These are phyloP conservation scores for Xylariaceae sp. DNA, from an alignment of 2,329 filamentous ascomycete species.

Conservation along the genomic window DNA sequence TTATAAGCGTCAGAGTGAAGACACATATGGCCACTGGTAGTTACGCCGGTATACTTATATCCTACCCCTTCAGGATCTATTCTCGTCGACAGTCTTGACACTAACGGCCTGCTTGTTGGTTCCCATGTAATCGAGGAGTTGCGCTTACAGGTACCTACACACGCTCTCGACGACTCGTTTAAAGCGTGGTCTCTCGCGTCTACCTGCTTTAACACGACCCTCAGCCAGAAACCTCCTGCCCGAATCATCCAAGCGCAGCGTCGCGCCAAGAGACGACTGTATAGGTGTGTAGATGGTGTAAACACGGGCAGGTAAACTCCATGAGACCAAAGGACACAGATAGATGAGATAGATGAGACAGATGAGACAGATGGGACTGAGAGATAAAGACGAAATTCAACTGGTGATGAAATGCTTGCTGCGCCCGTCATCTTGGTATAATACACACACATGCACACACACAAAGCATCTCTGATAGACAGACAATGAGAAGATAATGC, in stretches of 20 bases:
- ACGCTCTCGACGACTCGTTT: too few relatives aligned
- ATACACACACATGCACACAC: too few relatives aligned
- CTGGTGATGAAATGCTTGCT: background rate
- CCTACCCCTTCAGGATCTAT: background rate
- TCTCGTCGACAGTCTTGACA: background rate
- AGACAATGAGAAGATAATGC: background rate
- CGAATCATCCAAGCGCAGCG: background rate
- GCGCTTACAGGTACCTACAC: too few relatives aligned
- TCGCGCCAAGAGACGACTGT: too few relatives aligned
- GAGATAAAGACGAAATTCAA: background rate
- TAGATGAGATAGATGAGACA: background rate
- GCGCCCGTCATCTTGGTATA: too few relatives aligned
- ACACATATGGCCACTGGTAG: too few relatives aligned
- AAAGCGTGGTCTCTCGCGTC: too few relatives aligned
- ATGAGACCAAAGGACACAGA: background rate
- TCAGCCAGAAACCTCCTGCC: constrained; percentile 5
- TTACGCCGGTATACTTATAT: too few relatives aligned
- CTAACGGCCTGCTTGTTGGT: too few relatives aligned
- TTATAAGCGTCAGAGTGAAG: too few relatives aligned
- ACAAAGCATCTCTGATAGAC: background rate
- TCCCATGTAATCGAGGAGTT: too few relatives aligned
- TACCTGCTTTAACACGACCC: too few relatives aligned
- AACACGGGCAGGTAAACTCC: background rate
- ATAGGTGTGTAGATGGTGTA: background rate
- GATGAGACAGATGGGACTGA: background rate